A percentile compares a stretch with the other conserved stretches of the same genome.
Conservation (phyloP, 257 asterid species). For the Henckelia pumila region DNA sequence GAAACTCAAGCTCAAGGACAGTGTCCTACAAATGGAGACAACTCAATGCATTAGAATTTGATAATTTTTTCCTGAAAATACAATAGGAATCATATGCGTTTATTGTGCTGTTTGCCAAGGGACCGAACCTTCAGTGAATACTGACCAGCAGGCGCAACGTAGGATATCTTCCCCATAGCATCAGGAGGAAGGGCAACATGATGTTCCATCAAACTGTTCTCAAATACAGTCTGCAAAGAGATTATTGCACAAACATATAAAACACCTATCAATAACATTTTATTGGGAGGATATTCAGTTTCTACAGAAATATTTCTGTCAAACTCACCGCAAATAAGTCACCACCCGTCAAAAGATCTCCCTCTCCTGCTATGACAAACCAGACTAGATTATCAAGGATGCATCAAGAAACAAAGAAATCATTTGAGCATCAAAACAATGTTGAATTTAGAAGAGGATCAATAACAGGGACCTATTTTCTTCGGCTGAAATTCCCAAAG, state of each 20-base stretch:
- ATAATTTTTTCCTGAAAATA: conserved; percentile 5
- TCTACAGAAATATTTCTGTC: conserved; percentile 19
- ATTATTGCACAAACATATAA: conserved; percentile 19
- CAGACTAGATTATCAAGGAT: conserved; percentile 15
- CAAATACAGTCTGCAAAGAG: conserved; percentile 76
- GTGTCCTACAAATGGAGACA: conserved; percentile 66
- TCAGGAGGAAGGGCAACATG: conserved; percentile 94
- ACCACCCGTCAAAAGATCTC: conserved; percentile 91
- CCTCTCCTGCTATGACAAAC: conserved; percentile 69
- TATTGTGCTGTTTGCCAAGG: conserved; percentile 23
- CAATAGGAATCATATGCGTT: conserved; percentile 5
- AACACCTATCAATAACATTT: conserved; percentile 15
- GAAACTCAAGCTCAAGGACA: conserved; percentile 98
- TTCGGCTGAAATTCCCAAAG: conserved; percentile 97
- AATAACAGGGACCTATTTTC: conserved; percentile 61
- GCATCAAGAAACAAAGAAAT: conserved; percentile 2
- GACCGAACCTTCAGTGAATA: conserved; percentile 78
- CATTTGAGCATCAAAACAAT: neutral
- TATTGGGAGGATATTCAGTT: conserved; percentile 3
- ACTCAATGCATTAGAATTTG: conserved; percentile 21
- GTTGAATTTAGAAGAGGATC: neutral
- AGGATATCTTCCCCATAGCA: conserved; percentile 93
- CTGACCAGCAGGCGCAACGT: conserved; percentile 89
- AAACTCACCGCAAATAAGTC: conserved; percentile 91
- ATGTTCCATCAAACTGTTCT: conserved; percentile 87